Evolutionary conservation across 345 rosid species (phyloP), one percentile per base, ranked within the genome.

Genomic region (Eutrema heterophyllum): DNA sequence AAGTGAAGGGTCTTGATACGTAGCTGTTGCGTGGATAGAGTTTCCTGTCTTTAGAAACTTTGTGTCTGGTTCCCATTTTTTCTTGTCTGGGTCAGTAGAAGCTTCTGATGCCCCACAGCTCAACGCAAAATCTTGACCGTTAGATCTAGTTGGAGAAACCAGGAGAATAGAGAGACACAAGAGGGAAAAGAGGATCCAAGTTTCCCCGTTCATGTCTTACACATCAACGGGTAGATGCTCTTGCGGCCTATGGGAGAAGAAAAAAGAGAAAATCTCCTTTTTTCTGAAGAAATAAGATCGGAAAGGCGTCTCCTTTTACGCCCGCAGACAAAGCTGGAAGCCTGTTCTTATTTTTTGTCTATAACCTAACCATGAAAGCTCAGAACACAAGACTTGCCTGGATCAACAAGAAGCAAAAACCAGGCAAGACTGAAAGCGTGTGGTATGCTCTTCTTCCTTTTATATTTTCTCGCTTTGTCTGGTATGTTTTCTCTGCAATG

Each of bases 1-100:
- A 67, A 88, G 88, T 0, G 93, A 83, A 71, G 97, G 85, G 54
- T 90, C 96, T 70, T 90, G 94, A 65, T 67, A 73, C 7, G 82
- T 68, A 38, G 97, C 90, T 65, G 73, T 79, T 9, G 79, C 83
- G 0, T 69, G 58, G 8, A 61, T 68, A 1, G 90, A 82, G 39
- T 68, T 68, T 4, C 64, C 68, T 4, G 83, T 70, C 10, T 41
- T 21, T 21, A 91, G 51, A 67, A 79, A 88, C 51, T 84, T 84
- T 2, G 67, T 40, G 71, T 94, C 92, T 0, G 89, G 68, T 30
- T 70, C 80, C 92, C 95, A 91, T 52, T 64, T 81, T 40, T 83
- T 79, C 15, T 90, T 93, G 35, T 88, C 88, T 6, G 72, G 68
- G 52, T 89, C 96, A 72, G 59, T 53, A 41, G 81, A 87, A 4